These are phyloP conservation scores for Dictyophora rubrovolvata DNA, from an alignment of 768 basidiomycete species.

Conservation along the genomic window DNA sequence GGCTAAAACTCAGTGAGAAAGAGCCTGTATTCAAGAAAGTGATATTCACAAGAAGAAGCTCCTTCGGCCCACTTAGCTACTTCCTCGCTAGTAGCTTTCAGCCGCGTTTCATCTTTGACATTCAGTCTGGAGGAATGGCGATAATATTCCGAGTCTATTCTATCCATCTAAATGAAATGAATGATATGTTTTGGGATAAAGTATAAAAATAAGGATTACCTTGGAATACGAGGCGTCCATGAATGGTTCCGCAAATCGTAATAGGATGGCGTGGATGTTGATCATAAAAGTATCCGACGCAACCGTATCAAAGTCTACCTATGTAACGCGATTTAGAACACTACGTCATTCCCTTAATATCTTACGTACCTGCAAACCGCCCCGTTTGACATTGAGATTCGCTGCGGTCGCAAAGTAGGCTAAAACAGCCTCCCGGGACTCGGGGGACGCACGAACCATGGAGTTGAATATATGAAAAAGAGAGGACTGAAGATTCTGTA, in stretches of 20 bases:
- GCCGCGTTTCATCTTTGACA: conserved; percentile 82
- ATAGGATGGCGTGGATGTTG: conserved; percentile 73
- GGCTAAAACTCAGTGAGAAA: conserved; percentile 14
- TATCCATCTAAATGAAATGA: conserved; percentile 56
- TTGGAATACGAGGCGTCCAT: conserved; percentile 88
- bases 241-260: conserved; percentile 87
- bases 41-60: conserved; percentile 27
- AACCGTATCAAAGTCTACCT: conserved; percentile 81
- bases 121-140: conserved; percentile 62
- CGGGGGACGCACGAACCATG: conserved; percentile 74
- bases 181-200: neutral
- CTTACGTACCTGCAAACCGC: conserved; percentile 71
- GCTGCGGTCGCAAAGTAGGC: conserved; percentile 71
- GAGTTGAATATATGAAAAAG: conserved; percentile 84
- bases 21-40: neutral
- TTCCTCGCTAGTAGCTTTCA: conserved; percentile 87
- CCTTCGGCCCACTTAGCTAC: conserved; percentile 57
- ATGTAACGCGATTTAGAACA: neutral
- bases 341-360: neutral
- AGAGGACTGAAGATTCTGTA: conserved; percentile 75
- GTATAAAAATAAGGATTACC: conserved; percentile 28
- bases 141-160: conserved; percentile 79
- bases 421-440: conserved; percentile 72
- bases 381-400: conserved; percentile 69
- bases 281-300: conserved; percentile 89